phyloP scores from a whole-genome alignment of 345 rosid genomes.

The Eucalyptus leucophloia region DNA sequence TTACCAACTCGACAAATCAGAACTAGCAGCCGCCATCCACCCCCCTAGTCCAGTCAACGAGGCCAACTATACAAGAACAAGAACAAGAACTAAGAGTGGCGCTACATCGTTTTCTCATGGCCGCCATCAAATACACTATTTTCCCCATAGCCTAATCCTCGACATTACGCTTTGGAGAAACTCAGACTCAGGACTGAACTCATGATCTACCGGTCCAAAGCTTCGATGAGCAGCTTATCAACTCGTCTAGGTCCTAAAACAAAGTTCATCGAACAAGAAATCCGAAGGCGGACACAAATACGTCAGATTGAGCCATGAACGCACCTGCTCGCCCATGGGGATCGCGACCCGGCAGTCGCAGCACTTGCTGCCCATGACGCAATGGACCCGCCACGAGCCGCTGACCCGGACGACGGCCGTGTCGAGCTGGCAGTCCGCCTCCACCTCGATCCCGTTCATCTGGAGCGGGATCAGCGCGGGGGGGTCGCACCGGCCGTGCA shows the following conservation, averaged over 20 bases:
- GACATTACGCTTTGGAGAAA: not conserved
- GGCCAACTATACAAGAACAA: not conserved
- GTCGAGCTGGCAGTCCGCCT: conserved; percentile 56
- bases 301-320: too few species aligned
- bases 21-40: not conserved
- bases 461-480: conserved; percentile 86
- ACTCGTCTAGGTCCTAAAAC: not conserved
- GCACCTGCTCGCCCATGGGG: conserved; percentile 90
- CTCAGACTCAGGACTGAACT: not conserved
- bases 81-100: not conserved
- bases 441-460: conserved; percentile 61
- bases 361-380: conserved; percentile 78
- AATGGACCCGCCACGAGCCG: conserved; percentile 84
- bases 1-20: not conserved
- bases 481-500: conserved; percentile 84
- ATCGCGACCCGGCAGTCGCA: conserved; percentile 83
- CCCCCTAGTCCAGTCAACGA: not conserved
- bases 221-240: not conserved
- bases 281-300: too few species aligned
- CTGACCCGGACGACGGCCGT: conserved; percentile 39
- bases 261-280: not conserved
- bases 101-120: not conserved
- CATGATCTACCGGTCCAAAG: not conserved
- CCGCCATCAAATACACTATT: not conserved
- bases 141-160: not conserved